phyloP scores from a whole-genome alignment of 2,329 filamentous ascomycete genomes.

The Polychaeton citri region DNA sequence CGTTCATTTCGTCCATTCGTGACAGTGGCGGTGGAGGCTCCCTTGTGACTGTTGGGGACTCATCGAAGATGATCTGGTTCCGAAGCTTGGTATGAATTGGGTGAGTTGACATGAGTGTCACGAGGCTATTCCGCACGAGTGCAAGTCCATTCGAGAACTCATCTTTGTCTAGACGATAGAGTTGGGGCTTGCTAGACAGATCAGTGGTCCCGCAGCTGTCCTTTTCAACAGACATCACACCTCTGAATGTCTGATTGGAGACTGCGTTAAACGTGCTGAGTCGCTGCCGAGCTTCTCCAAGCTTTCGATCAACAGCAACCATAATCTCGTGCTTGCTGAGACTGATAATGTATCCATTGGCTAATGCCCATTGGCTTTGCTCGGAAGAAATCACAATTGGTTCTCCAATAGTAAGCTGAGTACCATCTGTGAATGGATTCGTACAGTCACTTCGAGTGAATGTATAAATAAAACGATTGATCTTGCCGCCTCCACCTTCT shows the following conservation, averaged over 20 bases:
- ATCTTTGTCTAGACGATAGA: slow-evolving; percentile 88
- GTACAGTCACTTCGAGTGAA: slow-evolving; percentile 56
- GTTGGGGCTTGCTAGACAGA: slow-evolving; percentile 36
- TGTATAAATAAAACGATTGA: slow-evolving; percentile 81
- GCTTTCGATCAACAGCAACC: slow-evolving; percentile 76
- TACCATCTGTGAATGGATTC: slow-evolving; percentile 57
- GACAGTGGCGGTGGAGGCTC: slow-evolving; percentile 10
- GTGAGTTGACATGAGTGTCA: slow-evolving; percentile 62
- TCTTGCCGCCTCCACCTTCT: slow-evolving; percentile 48
- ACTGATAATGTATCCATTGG: slow-evolving; percentile 77
- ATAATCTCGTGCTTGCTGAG: slow-evolving; percentile 64
- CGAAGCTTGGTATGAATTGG: slow-evolving; percentile 44
- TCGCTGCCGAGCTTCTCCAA: slow-evolving; percentile 73
- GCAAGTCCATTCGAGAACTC: slow-evolving; percentile 99
- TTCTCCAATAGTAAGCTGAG: slow-evolving; percentile 74
- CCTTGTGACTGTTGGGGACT: slow-evolving; percentile 40
- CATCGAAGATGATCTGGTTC: slow-evolving; percentile 65
- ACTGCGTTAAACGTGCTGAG: slow-evolving; percentile 61
- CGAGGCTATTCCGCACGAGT: slow-evolving; percentile 80
- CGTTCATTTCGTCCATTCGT: slow-evolving; percentile 48
- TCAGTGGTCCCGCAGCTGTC: neutral
- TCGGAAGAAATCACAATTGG: slow-evolving; percentile 96
- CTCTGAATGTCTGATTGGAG: slow-evolving; percentile 73
- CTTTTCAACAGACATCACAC: slow-evolving; percentile 67
- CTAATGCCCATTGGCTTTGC: slow-evolving; percentile 83